These are phyloP conservation scores for Trypanosoma boissoni DNA, from an alignment of 208 protist species.

Conservation along the genomic window DNA sequence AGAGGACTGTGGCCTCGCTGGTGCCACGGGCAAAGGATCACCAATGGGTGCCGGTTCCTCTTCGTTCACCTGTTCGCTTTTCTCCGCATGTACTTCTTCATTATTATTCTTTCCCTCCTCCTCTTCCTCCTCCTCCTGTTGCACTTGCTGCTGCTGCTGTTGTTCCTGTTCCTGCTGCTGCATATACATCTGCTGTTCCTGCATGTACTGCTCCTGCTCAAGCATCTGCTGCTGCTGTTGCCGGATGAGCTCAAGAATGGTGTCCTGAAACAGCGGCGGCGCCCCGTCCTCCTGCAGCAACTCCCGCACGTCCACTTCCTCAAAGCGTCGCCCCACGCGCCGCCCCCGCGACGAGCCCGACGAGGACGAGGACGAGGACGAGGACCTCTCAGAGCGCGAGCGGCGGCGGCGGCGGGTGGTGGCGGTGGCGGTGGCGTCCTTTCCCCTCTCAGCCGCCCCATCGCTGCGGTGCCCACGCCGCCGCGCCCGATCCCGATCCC, in stretches of 20 bases:
- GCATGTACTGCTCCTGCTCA: slow-evolving; percentile 1
- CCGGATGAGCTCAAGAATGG: slow-evolving; percentile 6
- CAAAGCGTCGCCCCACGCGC: slow-evolving; percentile 10
- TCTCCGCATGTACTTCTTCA: slow-evolving; percentile 15
- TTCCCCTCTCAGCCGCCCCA: neutral
- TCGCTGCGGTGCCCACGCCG: neutral
- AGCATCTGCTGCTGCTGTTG: slow-evolving; percentile 22
- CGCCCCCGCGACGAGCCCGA: neutral
- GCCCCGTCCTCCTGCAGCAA: slow-evolving; percentile 3
- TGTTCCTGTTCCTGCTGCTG: neutral
- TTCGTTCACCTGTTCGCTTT: too few relatives aligned
- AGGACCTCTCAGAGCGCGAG: slow-evolving; percentile 13
- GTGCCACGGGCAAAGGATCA: slow-evolving; percentile 3
- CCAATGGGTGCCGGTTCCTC: too few relatives aligned
- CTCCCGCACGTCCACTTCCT: slow-evolving; percentile 22
- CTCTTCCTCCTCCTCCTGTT: neutral
- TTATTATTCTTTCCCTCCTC: neutral
- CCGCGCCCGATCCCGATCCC: neutral
- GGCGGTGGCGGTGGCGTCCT: neutral
- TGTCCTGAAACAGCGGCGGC: slow-evolving; percentile 2
- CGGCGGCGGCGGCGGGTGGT: slow-evolving; percentile 5
- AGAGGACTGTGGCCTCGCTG: slow-evolving; percentile 38
- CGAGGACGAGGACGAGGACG: slow-evolving; percentile 6
- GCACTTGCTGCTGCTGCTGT: neutral
- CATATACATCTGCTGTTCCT: neutral